Percentiles rank a stretch among this genome's conserved stretches.
These are phyloP conservation scores for Raphanus raphanistrum DNA, from an alignment of 345 rosid species.

Conservation along the genomic window DNA sequence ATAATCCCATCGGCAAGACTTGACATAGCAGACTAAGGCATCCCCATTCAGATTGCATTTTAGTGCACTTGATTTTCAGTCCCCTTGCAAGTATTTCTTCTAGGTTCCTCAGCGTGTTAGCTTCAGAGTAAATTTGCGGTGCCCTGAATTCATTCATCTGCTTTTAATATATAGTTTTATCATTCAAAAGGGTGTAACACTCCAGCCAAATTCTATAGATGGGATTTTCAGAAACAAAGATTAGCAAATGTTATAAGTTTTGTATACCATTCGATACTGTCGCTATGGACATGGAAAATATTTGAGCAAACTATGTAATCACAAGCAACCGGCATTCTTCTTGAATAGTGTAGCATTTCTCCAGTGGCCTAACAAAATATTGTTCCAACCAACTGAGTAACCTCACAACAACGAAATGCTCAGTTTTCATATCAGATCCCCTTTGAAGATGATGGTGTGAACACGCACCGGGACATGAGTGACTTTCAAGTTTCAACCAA, in stretches of 20 bases:
- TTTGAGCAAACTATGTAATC: constrained; percentile 38
- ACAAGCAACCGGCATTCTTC: constrained; percentile 47
- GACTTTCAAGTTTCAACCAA: not conserved
- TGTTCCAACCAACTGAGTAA: not conserved
- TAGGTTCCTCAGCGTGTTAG: constrained; percentile 60
- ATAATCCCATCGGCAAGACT: constrained; percentile 81
- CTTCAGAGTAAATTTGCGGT: constrained; percentile 67
- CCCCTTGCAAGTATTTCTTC: constrained; percentile 64
- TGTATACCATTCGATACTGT: constrained; percentile 81
- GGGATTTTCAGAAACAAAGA: constrained; percentile 9
- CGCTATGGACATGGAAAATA: constrained; percentile 69
- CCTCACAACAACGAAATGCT: not conserved
- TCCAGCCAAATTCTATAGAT: not conserved
- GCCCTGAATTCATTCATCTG: constrained; percentile 52
- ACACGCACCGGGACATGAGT: not conserved
- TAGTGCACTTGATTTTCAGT: constrained; percentile 63
- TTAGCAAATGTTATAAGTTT: not conserved
- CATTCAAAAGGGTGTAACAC: not conserved
- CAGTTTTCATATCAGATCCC: too few species aligned
- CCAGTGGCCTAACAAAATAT: constrained; percentile 57
- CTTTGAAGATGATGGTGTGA: not conserved
- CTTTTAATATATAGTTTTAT: not conserved
- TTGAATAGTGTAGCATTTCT: constrained; percentile 61
- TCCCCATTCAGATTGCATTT: constrained; percentile 77
- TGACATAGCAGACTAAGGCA: constrained; percentile 73